These are phyloP conservation scores for Porosira glacialis DNA, from an alignment of 352 stramenopile species.

Conservation along the genomic window DNA sequence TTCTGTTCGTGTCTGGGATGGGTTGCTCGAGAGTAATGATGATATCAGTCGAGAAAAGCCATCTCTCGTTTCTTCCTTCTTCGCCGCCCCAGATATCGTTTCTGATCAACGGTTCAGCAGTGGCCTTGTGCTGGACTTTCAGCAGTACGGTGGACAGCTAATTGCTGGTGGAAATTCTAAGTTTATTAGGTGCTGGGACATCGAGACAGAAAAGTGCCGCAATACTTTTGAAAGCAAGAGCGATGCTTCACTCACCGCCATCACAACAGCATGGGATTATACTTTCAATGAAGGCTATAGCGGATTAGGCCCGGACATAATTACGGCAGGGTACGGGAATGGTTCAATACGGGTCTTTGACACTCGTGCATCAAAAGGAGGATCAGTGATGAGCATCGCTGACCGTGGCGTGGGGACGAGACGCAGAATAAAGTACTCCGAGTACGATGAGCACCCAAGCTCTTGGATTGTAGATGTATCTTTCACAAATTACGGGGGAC, in stretches of 20 bases:
- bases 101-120: constrained; percentile 84
- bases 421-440: too few species aligned
- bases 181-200: constrained; percentile 90
- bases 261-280: constrained; percentile 73
- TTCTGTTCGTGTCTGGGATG: constrained; percentile 93
- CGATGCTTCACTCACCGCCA: constrained; percentile 60
- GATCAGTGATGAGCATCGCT: too few species aligned
- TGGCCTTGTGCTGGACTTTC: constrained; percentile 94
- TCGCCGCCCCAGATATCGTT: constrained; percentile 88
- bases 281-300: constrained; percentile 47
- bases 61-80: constrained; percentile 88
- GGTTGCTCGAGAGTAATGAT: constrained; percentile 74
- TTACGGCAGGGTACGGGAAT: constrained; percentile 90
- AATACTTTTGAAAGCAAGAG: constrained; percentile 75
- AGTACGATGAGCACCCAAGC: too few species aligned
- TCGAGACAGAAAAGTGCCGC: constrained; percentile 87
- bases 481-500: too few species aligned
- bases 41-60: constrained; percentile 58
- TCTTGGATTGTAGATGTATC: too few species aligned
- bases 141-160: constrained; percentile 87
- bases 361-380: too few species aligned
- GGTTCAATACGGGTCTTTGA: too few species aligned
- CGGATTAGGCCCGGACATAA: constrained; percentile 77
- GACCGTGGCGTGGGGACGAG: too few species aligned
- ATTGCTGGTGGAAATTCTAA: constrained; percentile 90